These are phyloP conservation scores for Gymnopilus junonius DNA, from an alignment of 768 basidiomycete genomes.

Conservation along the genomic window DNA sequence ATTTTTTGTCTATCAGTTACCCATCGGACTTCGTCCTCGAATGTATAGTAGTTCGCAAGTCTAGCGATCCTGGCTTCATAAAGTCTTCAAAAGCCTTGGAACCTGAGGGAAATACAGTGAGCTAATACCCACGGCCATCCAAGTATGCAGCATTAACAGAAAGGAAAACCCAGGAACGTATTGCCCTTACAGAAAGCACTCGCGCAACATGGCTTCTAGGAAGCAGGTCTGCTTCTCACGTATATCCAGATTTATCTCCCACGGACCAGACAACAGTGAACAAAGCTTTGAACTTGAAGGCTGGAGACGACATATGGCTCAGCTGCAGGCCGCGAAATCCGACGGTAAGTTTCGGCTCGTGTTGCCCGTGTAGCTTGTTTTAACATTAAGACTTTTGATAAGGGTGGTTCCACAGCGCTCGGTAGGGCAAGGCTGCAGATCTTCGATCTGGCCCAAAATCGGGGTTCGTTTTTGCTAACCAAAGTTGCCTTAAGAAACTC, in stretches of 20 bases:
- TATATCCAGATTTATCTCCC: constrained; percentile 21
- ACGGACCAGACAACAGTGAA: constrained; percentile 25
- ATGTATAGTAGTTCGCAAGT: constrained; percentile 49
- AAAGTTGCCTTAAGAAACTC: constrained; percentile 7
- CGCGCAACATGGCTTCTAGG: constrained; percentile 49
- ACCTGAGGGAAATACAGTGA: constrained; percentile 22
- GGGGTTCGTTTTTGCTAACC: constrained; percentile 48
- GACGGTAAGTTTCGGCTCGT: constrained; percentile 49
- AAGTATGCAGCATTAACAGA: constrained; percentile 19
- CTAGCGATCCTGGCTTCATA: constrained; percentile 43
- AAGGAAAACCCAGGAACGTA: constrained; percentile 46
- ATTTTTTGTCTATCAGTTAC: constrained; percentile 37
- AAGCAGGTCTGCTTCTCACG: constrained; percentile 32
- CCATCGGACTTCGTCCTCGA: constrained; percentile 44
- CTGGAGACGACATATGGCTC: constrained; percentile 64
- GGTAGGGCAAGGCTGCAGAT: constrained; percentile 73
- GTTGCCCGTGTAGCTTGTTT: constrained; percentile 11
- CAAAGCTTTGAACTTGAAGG: constrained; percentile 42
- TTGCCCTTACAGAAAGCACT: constrained; percentile 52
- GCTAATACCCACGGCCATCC: constrained; percentile 10
- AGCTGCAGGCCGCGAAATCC: constrained; percentile 51
- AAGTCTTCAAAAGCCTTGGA: constrained; percentile 42
- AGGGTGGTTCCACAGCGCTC: constrained; percentile 89
- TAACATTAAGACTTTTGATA: constrained; percentile 21
- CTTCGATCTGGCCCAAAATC: constrained; percentile 64